Evolutionary conservation across 2,329 filamentous ascomycete genomes (phyloP).

Genomic region (Microcera coccophila): DNA sequence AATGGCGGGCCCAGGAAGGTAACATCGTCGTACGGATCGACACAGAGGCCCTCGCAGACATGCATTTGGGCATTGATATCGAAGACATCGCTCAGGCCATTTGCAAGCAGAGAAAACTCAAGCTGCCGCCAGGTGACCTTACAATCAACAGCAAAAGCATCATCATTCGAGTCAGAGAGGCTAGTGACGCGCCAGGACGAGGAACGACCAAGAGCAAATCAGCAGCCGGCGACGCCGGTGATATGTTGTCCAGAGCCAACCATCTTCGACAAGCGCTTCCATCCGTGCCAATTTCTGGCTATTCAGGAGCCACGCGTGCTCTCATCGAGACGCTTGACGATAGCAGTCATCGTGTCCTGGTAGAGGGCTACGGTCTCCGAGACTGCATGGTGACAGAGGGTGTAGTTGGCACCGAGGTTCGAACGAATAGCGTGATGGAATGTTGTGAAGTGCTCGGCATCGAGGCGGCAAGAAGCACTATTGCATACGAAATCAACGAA

Average conservation of each 20-base stretch:
- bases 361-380: slow-evolving; percentile 89
- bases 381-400: slow-evolving; percentile 92
- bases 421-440: slow-evolving; percentile 88
- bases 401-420: slow-evolving; percentile 70
- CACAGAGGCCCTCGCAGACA: slow-evolving; percentile 68
- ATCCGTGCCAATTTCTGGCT: slow-evolving; percentile 81
- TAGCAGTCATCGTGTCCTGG: slow-evolving; percentile 68
- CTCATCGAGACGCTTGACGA: slow-evolving; percentile 80
- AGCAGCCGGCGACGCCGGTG: slow-evolving; percentile 38
- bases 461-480: slow-evolving; percentile 86
- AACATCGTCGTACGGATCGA: slow-evolving; percentile 82
- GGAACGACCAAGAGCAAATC: slow-evolving; percentile 43
- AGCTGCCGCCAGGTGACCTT: slow-evolving; percentile 64
- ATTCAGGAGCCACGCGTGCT: slow-evolving; percentile 77
- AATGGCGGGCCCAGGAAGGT: slow-evolving; percentile 73
- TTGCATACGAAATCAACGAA: slow-evolving; percentile 78
- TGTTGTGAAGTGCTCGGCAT: slow-evolving; percentile 84
- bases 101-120: slow-evolving; percentile 75
- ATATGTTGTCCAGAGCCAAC: slow-evolving; percentile 73
- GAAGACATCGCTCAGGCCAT: slow-evolving; percentile 74
- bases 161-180: slow-evolving; percentile 65
- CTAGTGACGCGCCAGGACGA: slow-evolving; percentile 47
- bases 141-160: slow-evolving; percentile 60
- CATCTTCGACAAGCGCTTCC: slow-evolving; percentile 79
- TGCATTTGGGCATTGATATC: slow-evolving; percentile 75